Evolutionary conservation across 176 grass and related monocot genomes (phyloP), one percentile per base, ranked within the genome.

Genomic region (Cocos nucifera): DNA sequence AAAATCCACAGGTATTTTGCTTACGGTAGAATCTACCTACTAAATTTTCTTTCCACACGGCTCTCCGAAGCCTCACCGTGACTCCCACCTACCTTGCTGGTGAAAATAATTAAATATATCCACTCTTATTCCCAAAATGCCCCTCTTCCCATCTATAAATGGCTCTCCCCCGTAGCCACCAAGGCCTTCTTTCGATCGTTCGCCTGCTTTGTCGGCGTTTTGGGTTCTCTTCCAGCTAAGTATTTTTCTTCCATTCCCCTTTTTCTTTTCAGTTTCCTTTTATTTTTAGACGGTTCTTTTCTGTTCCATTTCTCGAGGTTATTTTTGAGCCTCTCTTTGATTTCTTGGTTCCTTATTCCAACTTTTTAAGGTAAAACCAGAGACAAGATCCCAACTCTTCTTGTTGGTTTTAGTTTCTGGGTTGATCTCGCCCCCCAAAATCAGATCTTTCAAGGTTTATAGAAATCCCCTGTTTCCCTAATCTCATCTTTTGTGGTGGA

Each of bases 71-170:
- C 2, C 35, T 12, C 35, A 0, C 6, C 35, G 2, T 7, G 9
- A 12, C 35, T 44, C 35, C 2, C 35, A 44, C 10, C 35, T 44
- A 44, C 1, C 35, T 2, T 0, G 12, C 35, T 44, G 35, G 35
- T 9, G 10, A 44, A 44, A 44, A 44, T 3, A 44, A 12, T 44
- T 44, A 44, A 44, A 44, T 44, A 44, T 44, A 44, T 44, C 9
- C 35, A 44, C 14, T 44, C 35, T 10, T 12, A 44, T 8, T 9
- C 68, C 82, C 22, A 59, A 59, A 82, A 30, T 73, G 2, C 75
- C 82, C 86, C 29, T 15, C 1, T 0, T 0, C 3, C 6, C 6
- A 0, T 0, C 78, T 79, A 85, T 82, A 89, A 89, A 89, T 62
- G 2, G 0, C 0, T 6, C 71, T 51, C 0, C 19, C 5, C 4